phyloP scores from a whole-genome alignment of 2,329 filamentous ascomycete species.

The Verticillium albo-atrum region DNA sequence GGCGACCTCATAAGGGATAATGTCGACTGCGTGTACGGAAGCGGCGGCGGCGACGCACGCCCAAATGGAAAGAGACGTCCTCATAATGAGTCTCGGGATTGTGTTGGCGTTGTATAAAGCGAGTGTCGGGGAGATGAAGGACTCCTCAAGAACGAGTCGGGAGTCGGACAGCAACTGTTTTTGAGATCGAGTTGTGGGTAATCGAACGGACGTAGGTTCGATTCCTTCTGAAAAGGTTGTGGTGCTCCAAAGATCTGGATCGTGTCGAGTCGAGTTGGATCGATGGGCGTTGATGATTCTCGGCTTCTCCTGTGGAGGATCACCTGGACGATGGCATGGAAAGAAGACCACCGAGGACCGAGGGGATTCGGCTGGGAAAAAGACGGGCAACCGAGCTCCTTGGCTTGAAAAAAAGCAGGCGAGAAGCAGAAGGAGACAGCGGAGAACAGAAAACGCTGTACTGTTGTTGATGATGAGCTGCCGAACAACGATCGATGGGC shows the following conservation, averaged over 20 bases:
- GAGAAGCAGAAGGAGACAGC: background rate
- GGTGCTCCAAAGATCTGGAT: slow-evolving; percentile 1
- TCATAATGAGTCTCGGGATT: slow-evolving; percentile 4
- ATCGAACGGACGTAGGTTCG: background rate
- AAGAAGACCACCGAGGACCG: background rate
- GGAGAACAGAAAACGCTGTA: background rate
- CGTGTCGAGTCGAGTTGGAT: background rate
- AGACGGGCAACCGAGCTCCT: background rate
- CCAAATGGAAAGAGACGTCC: slow-evolving; percentile 5
- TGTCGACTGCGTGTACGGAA: slow-evolving; percentile 3
- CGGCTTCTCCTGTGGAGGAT: background rate
- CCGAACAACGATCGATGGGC: slow-evolving; percentile 3
- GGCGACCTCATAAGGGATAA: slow-evolving; percentile 11
- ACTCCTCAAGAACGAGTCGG: slow-evolving; percentile 1
- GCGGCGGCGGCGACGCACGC: slow-evolving; percentile 9
- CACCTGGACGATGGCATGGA: background rate
- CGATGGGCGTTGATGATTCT: background rate
- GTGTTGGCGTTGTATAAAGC: slow-evolving; percentile 2
- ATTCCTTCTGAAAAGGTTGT: background rate
- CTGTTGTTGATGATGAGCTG: background rate
- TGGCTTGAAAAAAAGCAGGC: background rate
- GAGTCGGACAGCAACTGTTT: slow-evolving; percentile 1
- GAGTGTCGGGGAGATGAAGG: background rate
- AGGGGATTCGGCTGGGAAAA: background rate
- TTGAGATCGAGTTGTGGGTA: background rate